Evolutionary conservation across 805 yeast genomes (phyloP).

Genomic region (Pichia rugopelliculosa): DNA sequence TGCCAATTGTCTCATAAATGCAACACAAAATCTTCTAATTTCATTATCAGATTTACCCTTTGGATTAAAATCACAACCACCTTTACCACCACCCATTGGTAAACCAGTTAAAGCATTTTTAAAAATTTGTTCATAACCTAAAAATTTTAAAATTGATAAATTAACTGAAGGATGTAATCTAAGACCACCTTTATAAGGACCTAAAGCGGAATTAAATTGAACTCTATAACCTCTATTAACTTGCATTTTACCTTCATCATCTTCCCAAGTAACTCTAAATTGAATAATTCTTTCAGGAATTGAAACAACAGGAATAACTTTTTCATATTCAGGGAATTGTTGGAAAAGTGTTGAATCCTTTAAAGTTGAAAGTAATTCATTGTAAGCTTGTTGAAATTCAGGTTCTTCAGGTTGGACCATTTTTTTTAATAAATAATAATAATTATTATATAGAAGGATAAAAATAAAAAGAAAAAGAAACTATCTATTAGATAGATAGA

Average conservation of each 20-base stretch:
- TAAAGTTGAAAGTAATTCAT: slow-evolving; percentile 82
- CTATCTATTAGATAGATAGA: too few species aligned
- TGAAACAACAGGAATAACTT: slow-evolving; percentile 82
- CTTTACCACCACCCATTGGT: slow-evolving; percentile 99
- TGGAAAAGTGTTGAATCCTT: slow-evolving; percentile 86
- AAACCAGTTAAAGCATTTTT: slow-evolving; percentile 97
- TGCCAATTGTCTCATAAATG: slow-evolving; percentile 92
- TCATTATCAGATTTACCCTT: slow-evolving; percentile 89
- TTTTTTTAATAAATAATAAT: too few species aligned
- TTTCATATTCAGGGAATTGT: slow-evolving; percentile 83
- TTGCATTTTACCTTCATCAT: slow-evolving; percentile 84
- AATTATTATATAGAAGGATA: too few species aligned
- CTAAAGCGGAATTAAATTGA: slow-evolving; percentile 95
- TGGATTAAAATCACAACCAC: slow-evolving; percentile 98
- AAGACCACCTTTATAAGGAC: slow-evolving; percentile 99
- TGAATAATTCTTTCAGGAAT: slow-evolving; percentile 94
- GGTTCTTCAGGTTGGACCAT: slow-evolving; percentile 91
- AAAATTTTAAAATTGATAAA: slow-evolving; percentile 87
- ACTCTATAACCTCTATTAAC: slow-evolving; percentile 98
- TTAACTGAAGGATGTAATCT: slow-evolving; percentile 97
- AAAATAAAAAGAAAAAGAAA: background rate
- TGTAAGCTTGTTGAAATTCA: slow-evolving; percentile 97
- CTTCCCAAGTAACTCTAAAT: slow-evolving; percentile 98
- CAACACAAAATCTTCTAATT: slow-evolving; percentile 92
- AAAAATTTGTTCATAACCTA: slow-evolving; percentile 97